Conservation (phyloP, 75 land plant species). For the Picea glauca region DNA sequence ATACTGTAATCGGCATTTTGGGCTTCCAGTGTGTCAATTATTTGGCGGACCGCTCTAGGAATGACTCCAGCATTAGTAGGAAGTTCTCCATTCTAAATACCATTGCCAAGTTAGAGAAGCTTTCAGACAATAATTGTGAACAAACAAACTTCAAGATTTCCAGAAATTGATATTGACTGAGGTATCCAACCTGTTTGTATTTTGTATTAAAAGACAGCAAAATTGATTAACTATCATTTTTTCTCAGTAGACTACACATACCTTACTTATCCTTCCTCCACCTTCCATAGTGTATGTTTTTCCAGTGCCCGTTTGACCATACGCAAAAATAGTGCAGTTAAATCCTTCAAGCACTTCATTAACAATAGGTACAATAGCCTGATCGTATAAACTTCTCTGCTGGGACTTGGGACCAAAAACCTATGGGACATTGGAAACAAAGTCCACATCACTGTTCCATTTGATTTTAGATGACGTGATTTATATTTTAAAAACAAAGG, state of each 20-base stretch:
- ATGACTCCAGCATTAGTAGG: conserved; percentile 68
- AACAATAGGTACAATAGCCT: conserved; percentile 61
- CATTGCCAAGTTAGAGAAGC: background rate
- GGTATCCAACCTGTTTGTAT: background rate
- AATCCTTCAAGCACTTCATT: conserved; percentile 73
- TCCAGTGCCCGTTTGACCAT: conserved; percentile 78
- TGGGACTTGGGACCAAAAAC: conserved; percentile 74
- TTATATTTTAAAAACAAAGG: background rate
- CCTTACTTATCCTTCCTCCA: conserved; percentile 50
- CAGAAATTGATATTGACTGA: background rate
- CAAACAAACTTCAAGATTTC: background rate
- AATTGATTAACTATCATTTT: background rate
- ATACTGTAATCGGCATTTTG: conserved; percentile 66
- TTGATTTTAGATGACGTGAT: background rate
- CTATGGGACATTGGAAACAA: conserved; percentile 19
- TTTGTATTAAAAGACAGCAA: background rate
- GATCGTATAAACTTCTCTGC: conserved; percentile 58
- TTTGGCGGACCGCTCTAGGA: conserved; percentile 62
- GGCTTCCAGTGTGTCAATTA: conserved; percentile 54
- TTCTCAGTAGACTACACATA: background rate
- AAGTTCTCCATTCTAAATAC: conserved; percentile 50
- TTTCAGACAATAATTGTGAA: background rate
- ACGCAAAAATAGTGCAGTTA: conserved; percentile 77
- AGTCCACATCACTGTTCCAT: background rate
- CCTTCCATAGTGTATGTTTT: conserved; percentile 86